A percentile compares a stretch with the other conserved stretches of the same genome.
phyloP scores from a whole-genome alignment of 2,329 filamentous ascomycete genomes.

The Cladosporium sp. region DNA sequence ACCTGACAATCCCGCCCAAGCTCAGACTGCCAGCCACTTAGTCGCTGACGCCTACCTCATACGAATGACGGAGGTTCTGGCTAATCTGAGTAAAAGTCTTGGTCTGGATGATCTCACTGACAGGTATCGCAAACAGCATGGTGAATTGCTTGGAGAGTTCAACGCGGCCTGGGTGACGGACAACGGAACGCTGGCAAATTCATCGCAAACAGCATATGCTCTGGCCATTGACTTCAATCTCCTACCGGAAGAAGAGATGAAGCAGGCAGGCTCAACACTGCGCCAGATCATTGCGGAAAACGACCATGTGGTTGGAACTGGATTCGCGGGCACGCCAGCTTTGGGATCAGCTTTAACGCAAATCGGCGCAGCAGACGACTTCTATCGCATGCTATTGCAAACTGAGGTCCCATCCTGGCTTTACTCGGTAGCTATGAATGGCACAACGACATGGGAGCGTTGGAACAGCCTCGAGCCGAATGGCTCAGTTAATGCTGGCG shows the following conservation, averaged over 20 bases:
- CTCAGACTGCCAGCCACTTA: conserved; percentile 31
- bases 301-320: conserved; percentile 32
- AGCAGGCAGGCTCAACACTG: conserved; percentile 21
- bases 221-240: conserved; percentile 28
- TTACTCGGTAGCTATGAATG: conserved; percentile 44
- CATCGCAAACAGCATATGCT: conserved; percentile 31
- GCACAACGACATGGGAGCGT: conserved; percentile 49
- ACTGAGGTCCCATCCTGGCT: conserved; percentile 45
- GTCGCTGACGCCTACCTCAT: conserved; percentile 39
- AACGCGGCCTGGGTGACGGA: conserved; percentile 27
- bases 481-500: conserved; percentile 41
- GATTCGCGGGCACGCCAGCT: conserved; percentile 57
- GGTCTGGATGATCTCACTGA: conserved; percentile 19
- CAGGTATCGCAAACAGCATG: conserved; percentile 19
- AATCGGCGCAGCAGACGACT: conserved; percentile 16
- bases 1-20: conserved; percentile 30
- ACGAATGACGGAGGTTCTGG: conserved; percentile 30
- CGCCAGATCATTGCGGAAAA: conserved; percentile 20
- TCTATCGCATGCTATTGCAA: conserved; percentile 47
- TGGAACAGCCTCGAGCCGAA: conserved; percentile 47
- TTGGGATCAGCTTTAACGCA: conserved; percentile 12
- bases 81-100: conserved; percentile 26
- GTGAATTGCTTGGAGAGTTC: conserved; percentile 25
- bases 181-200: conserved; percentile 25
- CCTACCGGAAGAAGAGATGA: conserved; percentile 15